phyloP scores from a whole-genome alignment of 805 yeast species.

The Teunomyces barrocoloradensis region DNA sequence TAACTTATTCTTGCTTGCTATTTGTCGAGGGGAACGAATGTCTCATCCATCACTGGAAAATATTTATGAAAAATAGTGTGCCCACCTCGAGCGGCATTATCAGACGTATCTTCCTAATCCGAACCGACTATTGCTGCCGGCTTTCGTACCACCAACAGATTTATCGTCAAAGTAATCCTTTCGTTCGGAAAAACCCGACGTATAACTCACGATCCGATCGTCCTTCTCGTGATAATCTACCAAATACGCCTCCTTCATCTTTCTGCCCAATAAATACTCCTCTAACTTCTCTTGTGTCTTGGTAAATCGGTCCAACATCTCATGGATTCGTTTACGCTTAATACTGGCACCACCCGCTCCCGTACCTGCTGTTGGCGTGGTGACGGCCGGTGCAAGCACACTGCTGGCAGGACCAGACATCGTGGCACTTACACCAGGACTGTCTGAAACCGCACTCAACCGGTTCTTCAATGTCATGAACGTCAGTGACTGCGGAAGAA shows the following conservation, averaged over 20 bases:
- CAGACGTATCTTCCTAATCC: not conserved
- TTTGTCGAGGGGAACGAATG: too few relatives aligned
- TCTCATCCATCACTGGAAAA: too few relatives aligned
- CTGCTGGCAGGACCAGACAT: slow-evolving; percentile 9
- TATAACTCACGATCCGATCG: slow-evolving; percentile 10
- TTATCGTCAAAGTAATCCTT: slow-evolving; percentile 12
- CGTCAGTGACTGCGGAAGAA: slow-evolving; percentile 90
- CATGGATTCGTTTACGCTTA: slow-evolving; percentile 37
- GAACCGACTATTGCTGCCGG: not conserved
- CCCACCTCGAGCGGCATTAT: not conserved
- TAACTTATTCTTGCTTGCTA: too few relatives aligned
- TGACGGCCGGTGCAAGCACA: slow-evolving; percentile 14
- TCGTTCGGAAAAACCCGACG: slow-evolving; percentile 7
- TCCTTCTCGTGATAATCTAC: slow-evolving; percentile 1
- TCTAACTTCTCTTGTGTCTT: slow-evolving; percentile 37
- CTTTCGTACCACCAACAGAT: not conserved
- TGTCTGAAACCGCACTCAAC: slow-evolving; percentile 56
- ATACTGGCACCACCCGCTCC: slow-evolving; percentile 20
- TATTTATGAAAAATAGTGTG: too few relatives aligned
- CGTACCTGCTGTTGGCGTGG: slow-evolving; percentile 17
- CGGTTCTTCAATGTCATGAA: slow-evolving; percentile 79
- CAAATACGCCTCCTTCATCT: slow-evolving; percentile 6
- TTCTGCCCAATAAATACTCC: slow-evolving; percentile 9
- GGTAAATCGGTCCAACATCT: slow-evolving; percentile 40
- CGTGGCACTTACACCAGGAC: slow-evolving; percentile 16